Evolutionary conservation across 768 basidiomycete genomes (phyloP).

Genomic region (Phylloporus rhodoxanthus): DNA sequence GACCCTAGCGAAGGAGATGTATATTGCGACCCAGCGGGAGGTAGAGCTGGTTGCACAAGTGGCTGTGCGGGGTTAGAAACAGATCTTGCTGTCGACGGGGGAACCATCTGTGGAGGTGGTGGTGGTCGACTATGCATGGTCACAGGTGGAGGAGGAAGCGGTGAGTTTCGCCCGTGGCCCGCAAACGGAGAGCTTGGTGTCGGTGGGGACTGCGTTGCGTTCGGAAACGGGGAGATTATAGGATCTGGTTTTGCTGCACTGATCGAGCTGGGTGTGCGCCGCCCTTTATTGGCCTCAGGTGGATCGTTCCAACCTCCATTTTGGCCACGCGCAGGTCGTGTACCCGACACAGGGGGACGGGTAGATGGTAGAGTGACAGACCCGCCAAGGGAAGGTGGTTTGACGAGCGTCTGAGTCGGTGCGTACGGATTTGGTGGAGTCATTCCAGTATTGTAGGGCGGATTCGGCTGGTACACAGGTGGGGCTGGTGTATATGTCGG

Average conservation of each 20-base stretch:
- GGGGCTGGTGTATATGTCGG: conserved; percentile 32
- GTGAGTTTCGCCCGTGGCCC: conserved; percentile 32
- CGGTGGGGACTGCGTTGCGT: conserved; percentile 43
- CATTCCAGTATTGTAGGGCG: neutral
- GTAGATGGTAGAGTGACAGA: conserved; percentile 37
- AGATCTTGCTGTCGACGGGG: conserved; percentile 29
- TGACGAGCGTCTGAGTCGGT: conserved; percentile 28
- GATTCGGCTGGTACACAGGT: conserved; percentile 10
- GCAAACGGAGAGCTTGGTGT: conserved; percentile 45
- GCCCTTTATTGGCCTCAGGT: conserved; percentile 41
- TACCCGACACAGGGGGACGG: conserved; percentile 37
- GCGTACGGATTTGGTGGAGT: conserved; percentile 4
- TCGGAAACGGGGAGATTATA: conserved; percentile 88
- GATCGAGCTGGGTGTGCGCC: conserved; percentile 48
- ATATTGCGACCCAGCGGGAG: conserved; percentile 29
- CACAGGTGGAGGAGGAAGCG: conserved; percentile 41
- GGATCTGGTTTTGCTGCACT: conserved; percentile 54
- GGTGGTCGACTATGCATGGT: conserved; percentile 41
- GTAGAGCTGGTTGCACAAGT: conserved; percentile 38
- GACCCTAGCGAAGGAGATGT: conserved; percentile 26
- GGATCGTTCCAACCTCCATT: conserved; percentile 93
- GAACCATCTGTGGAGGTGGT: conserved; percentile 36
- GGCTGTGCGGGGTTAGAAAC: conserved; percentile 25
- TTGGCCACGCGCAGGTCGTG: conserved; percentile 59
- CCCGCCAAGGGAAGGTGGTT: conserved; percentile 39